Evolutionary conservation across 495 filamentous ascomycete species (phyloP), one percentile per base, ranked within the genome.

Genomic region (Neurospora sp.): DNA sequence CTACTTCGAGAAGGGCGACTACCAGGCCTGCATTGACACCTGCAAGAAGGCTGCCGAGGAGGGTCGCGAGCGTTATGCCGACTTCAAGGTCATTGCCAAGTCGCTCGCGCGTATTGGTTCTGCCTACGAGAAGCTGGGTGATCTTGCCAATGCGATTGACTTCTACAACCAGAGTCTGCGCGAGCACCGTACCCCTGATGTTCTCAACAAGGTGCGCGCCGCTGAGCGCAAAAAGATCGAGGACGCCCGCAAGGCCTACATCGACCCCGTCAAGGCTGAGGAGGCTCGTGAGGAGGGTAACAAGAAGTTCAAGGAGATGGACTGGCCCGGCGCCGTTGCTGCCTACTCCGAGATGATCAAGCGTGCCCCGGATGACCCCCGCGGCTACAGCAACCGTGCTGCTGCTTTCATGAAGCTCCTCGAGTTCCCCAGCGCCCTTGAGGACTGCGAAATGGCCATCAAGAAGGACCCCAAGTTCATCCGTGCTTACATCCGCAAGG

Each of bases 331-430:
- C 48, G 96, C 96, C 38, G 95, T 99, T 31, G 94, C 93, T 53
- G 95, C 96, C 3, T 99, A 98, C 84, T 89, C 85, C 3, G 96
- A 99, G 87, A 98, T 98, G 96, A 91, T 91, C 80, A 98, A 98
- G 87, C 94, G 96, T 70, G 90, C 92, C 0, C 96, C 96, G 20
- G 87, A 95, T 3, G 96, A 99, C 80, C 92, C 96, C 39, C 91
- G 96, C 73, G 96, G 96, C 31, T 99, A 95, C 85, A 93, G 91
- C 80, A 99, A 99, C 86, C 94, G 96, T 77, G 96, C 96, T 18
- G 96, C 96, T 3, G 96, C 96, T 39, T 92, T 98, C 76, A 92
- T 97, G 82, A 99, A 99, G 85, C 86, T 99, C 27, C 91, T 98
- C 82, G 90, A 93, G 39, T 98, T 99, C 86, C 96, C 96, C 16